phyloP scores from a whole-genome alignment of 1,284 basidiomycete species.

The Phlebopus sp. region DNA sequence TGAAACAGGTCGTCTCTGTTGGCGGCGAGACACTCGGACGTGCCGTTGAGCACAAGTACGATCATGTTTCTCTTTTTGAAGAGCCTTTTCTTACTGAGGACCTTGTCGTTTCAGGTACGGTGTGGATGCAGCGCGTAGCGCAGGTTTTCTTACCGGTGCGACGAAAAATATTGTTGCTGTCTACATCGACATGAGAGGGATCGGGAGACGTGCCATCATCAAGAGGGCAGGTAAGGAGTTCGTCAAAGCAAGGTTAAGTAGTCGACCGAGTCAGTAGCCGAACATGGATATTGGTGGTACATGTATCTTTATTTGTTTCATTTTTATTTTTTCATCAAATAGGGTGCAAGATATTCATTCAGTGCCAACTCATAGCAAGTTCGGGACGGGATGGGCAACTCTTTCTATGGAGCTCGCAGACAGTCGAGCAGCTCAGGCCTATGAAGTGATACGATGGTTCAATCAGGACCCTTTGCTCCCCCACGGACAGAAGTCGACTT shows the following conservation, averaged over 20 bases:
- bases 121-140: slow-evolving; percentile 57
- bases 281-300: not conserved
- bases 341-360: no score
- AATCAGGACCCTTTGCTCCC: no score
- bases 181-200: slow-evolving; percentile 72
- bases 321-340: no score
- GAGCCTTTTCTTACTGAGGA: not conserved
- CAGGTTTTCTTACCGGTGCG: slow-evolving; percentile 55
- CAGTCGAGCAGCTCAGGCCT: no score
- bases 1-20: slow-evolving; percentile 56
- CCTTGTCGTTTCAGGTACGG: slow-evolving; percentile 50
- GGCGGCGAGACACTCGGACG: slow-evolving; percentile 55
- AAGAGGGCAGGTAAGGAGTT: slow-evolving; percentile 57
- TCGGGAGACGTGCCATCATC: slow-evolving; percentile 67
- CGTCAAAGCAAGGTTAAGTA: slow-evolving; percentile 40
- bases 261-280: not conserved
- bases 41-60: slow-evolving; percentile 61
- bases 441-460: no score
- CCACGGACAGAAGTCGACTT: no score
- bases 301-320: no score
- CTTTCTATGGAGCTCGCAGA: no score
- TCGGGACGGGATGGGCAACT: no score
- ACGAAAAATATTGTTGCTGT: slow-evolving; percentile 72
- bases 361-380: no score
- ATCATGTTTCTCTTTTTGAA: slow-evolving; percentile 3